Base-by-base conservation (phyloP, 495 filamentous ascomycete genomes). In the Emericellopsis terricola region DNA sequence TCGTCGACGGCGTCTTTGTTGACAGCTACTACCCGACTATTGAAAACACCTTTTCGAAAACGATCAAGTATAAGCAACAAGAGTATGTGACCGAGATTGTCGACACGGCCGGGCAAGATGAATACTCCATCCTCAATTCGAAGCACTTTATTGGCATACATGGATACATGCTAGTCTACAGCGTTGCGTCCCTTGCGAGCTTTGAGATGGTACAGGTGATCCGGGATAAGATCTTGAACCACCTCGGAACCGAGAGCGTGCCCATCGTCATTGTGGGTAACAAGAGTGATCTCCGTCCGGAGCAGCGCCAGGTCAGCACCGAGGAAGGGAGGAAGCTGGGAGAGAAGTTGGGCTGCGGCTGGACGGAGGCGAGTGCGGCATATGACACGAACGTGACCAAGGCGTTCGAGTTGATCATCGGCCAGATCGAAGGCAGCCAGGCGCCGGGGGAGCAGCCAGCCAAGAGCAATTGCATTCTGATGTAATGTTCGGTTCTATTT, bases 121-220 rank as follows among this genome's bases (percentile, higher is more conserved):
- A 97, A 55, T 96, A 97, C 59, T 87, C 79, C 49, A 94, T 96
- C 46, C 64, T 97, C 34, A 94, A 93, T 54, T 93, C 81, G 28
- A 94, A 94, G 55, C 91, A 97, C 56, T 96, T 96, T 52, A 97
- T 97, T 59, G 89, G 89, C 40, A 94, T 96, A 44, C 89, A 97
- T 68, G 89, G 89, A 26, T 97, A 97, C 60, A 86, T 97, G 71
- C 76, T 97, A 33, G 89, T 93, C 27, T 97, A 97, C 57, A 93
- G 83, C 13, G 81, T 97, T 31, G 78, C 81, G 19, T 92, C 81
- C 24, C 80, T 78, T 40, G 81, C 89, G 42, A 92, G 84, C 17
- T 96, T 94, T 50, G 89, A 96, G 51, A 96, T 94, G 83, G 77
- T 93, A 31, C 72, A 78, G 38, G 79, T 92, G 29, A 93, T 97